Evolutionary conservation across 2,329 filamentous ascomycete genomes (phyloP).

Genomic region (Chrysosporium keratinophilum): DNA sequence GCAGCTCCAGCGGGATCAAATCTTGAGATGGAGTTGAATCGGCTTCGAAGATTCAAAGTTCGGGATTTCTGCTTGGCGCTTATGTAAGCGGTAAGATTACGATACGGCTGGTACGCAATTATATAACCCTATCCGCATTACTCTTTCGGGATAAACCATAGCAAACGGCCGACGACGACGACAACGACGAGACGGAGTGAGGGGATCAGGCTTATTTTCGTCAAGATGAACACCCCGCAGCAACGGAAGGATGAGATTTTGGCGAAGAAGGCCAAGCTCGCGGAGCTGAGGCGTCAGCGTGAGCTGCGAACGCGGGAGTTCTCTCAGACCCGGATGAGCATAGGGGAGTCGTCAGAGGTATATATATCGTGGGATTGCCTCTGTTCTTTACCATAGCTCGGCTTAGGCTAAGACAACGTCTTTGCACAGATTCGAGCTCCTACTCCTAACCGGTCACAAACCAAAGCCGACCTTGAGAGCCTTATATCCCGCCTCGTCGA

Average conservation of each 20-base stretch:
- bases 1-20: not conserved
- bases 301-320: conserved; percentile 72
- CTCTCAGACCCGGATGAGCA: conserved; percentile 56
- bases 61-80: conserved; percentile 13
- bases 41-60: conserved; percentile 10
- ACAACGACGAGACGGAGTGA: not conserved
- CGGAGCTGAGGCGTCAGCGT: conserved; percentile 86
- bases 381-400: not conserved
- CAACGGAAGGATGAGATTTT: conserved; percentile 90
- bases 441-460: conserved; percentile 55
- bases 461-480: conserved; percentile 64
- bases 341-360: conserved; percentile 63
- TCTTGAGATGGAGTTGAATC: not conserved
- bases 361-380: conserved; percentile 21
- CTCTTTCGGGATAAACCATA: conserved; percentile 1
- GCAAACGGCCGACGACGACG: not conserved
- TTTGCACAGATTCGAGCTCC: conserved; percentile 34
- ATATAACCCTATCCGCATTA: not conserved
- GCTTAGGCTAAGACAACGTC: not conserved
- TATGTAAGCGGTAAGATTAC: not conserved
- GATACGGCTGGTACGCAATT: not conserved
- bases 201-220: not conserved
- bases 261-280: conserved; percentile 93
- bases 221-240: conserved; percentile 35
- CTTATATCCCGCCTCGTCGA: conserved; percentile 78